phyloP scores from a whole-genome alignment of 768 basidiomycete genomes.

The Erythrobasidium yunnanense region DNA sequence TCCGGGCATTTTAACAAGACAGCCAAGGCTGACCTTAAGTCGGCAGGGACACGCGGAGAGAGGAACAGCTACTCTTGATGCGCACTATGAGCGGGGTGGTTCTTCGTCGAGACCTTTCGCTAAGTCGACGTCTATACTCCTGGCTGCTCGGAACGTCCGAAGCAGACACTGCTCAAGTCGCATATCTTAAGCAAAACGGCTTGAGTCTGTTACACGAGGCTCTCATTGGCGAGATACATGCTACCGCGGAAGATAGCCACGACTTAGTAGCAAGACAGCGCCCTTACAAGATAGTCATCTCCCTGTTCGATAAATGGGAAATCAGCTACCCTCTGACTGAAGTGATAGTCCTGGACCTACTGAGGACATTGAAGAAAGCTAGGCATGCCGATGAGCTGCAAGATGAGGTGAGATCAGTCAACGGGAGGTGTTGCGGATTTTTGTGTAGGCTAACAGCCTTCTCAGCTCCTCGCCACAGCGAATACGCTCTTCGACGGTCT shows the following conservation, averaged over 20 bases:
- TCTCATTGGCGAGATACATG: conserved; percentile 51
- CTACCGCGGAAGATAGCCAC: conserved; percentile 60
- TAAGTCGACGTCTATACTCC: conserved; percentile 81
- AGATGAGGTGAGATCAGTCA: conserved; percentile 43
- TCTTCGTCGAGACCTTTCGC: conserved; percentile 76
- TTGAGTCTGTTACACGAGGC: conserved; percentile 62
- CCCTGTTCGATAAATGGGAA: conserved; percentile 92
- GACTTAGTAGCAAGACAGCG: conserved; percentile 57
- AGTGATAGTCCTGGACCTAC: conserved; percentile 63
- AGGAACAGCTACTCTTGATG: conserved; percentile 74
- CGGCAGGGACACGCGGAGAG: conserved; percentile 47
- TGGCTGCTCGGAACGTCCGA: conserved; percentile 85
- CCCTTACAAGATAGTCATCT: conserved; percentile 92
- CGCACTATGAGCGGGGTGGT: conserved; percentile 77
- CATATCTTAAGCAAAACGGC: conserved; percentile 58
- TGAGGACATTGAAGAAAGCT: conserved; percentile 57
- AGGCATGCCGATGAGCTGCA: conserved; percentile 42
- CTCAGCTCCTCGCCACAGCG: conserved; percentile 65
- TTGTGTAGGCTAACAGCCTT: conserved; percentile 45
- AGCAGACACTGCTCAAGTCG: conserved; percentile 60
- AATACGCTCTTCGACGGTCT: conserved; percentile 82
- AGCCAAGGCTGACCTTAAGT: background rate
- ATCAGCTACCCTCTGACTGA: conserved; percentile 74
- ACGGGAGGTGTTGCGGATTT: conserved; percentile 36
- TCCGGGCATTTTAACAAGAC: conserved; percentile 6